A percentile compares a stretch with the other conserved stretches of the same genome.
Evolutionary conservation across 2,329 filamentous ascomycete species (phyloP).

Genomic region (Rutstroemia sp.): DNA sequence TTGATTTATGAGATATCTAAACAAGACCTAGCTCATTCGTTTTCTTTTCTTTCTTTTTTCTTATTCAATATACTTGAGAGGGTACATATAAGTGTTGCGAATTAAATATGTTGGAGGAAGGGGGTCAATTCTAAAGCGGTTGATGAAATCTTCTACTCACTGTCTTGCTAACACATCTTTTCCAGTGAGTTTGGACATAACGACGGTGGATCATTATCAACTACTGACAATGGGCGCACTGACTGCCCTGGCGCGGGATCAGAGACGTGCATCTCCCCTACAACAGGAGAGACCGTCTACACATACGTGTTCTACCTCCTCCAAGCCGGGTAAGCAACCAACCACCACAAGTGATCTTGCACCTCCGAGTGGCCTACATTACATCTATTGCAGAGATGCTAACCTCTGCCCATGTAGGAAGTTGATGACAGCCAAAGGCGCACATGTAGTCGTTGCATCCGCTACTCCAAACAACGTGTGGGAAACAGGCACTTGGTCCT

Average conservation of each 20-base stretch:
- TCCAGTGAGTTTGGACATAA: constrained; percentile 53
- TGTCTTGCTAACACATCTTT: background rate
- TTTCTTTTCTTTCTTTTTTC: too few species aligned
- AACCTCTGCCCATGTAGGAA: constrained; percentile 15
- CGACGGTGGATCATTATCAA: constrained; percentile 47
- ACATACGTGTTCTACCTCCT: constrained; percentile 25
- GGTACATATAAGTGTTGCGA: too few species aligned
- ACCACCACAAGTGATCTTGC: background rate
- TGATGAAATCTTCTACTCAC: too few species aligned
- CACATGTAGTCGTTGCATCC: constrained; percentile 49
- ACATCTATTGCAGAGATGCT: constrained; percentile 1
- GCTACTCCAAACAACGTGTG: constrained; percentile 59
- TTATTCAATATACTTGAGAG: too few species aligned
- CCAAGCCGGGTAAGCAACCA: constrained; percentile 1
- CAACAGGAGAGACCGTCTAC: constrained; percentile 39
- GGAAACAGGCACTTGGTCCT: constrained; percentile 45
- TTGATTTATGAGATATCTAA: too few species aligned
- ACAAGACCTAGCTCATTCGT: too few species aligned
- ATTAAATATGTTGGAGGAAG: too few species aligned
- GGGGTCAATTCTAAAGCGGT: too few species aligned
- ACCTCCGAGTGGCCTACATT: too few species aligned
- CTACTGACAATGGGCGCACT: constrained; percentile 52
- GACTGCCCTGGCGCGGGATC: constrained; percentile 42
- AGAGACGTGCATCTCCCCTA: constrained; percentile 36
- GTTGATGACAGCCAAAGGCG: constrained; percentile 43